Evolutionary conservation across 805 yeast species (phyloP).

Genomic region (Myxozyma kluyveri): DNA sequence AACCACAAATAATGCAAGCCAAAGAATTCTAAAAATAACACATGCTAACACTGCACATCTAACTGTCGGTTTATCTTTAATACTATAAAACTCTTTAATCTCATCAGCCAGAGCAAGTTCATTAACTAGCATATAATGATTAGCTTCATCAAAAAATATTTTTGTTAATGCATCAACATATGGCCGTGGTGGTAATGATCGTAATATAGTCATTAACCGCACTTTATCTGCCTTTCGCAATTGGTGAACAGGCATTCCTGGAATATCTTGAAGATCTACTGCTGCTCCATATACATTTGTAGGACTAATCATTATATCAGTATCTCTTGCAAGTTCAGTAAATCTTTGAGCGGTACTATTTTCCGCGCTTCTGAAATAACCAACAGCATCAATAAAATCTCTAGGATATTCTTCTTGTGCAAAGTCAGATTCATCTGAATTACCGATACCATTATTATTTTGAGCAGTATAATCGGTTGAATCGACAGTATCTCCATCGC

Average conservation of each 20-base stretch:
- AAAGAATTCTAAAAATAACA: slow-evolving; percentile 17
- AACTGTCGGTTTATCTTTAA: neutral
- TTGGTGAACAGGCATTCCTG: neutral
- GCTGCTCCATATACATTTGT: slow-evolving; percentile 1
- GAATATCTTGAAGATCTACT: neutral
- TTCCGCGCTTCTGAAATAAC: slow-evolving; percentile 9
- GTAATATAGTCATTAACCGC: neutral
- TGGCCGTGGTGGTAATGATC: slow-evolving; percentile 20
- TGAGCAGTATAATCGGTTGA: too few species aligned
- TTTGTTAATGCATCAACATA: slow-evolving; percentile 14
- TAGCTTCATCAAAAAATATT: slow-evolving; percentile 12
- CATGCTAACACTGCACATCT: slow-evolving; percentile 4
- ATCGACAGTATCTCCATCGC: too few species aligned
- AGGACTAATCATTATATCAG: neutral
- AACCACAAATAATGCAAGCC: slow-evolving; percentile 14
- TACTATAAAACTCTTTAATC: slow-evolving; percentile 11
- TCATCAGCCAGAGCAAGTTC: slow-evolving; percentile 10
- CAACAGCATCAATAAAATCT: slow-evolving; percentile 6
- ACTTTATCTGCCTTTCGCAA: neutral
- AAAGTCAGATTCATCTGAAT: too few species aligned
- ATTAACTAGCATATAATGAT: slow-evolving; percentile 16
- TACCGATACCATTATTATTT: too few species aligned
- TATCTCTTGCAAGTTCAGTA: slow-evolving; percentile 8
- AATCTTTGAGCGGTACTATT: slow-evolving; percentile 12
- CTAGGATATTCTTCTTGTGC: too few species aligned